Evolutionary conservation across 1,284 basidiomycete genomes (phyloP).

Genomic region (Pseudozyma thailandica): DNA sequence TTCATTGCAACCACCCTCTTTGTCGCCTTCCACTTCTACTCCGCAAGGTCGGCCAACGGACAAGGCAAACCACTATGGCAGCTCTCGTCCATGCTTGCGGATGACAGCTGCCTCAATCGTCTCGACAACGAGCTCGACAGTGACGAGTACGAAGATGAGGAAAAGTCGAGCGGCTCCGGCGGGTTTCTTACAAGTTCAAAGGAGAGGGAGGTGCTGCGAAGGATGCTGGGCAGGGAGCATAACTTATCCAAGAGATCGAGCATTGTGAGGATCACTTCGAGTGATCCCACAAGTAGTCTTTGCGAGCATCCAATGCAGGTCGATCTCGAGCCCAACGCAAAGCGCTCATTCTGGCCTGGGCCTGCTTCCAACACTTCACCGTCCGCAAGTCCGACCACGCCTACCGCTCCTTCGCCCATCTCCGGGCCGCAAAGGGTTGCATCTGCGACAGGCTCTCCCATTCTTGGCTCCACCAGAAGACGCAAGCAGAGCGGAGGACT

Average conservation of each 20-base stretch:
- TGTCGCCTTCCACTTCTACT: slow-evolving; percentile 6
- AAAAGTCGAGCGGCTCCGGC: slow-evolving; percentile 13
- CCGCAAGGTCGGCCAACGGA: not conserved
- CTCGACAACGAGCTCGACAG: slow-evolving; percentile 34
- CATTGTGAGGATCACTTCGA: slow-evolving; percentile 54
- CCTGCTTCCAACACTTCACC: slow-evolving; percentile 10
- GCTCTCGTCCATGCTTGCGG: slow-evolving; percentile 21
- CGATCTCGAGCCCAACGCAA: slow-evolving; percentile 39
- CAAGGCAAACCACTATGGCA: slow-evolving; percentile 28
- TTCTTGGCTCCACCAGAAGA: not conserved
- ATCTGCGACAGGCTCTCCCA: slow-evolving; percentile 10
- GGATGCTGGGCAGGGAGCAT: slow-evolving; percentile 18
- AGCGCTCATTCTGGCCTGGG: slow-evolving; percentile 35
- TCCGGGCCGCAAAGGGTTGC: not conserved
- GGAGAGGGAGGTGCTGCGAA: slow-evolving; percentile 27
- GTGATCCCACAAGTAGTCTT: slow-evolving; percentile 58
- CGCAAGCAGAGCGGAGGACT: slow-evolving; percentile 29
- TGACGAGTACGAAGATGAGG: slow-evolving; percentile 50
- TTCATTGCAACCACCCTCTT: slow-evolving; percentile 4
- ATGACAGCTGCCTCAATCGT: slow-evolving; percentile 10
- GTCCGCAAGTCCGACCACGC: slow-evolving; percentile 5
- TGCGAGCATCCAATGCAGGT: slow-evolving; percentile 54
- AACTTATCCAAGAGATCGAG: slow-evolving; percentile 21
- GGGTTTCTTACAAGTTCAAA: slow-evolving; percentile 33
- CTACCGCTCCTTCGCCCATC: slow-evolving; percentile 1